Evolutionary conservation across 2,329 filamentous ascomycete genomes (phyloP).

Genomic region (Trichoderma pleuroti): DNA sequence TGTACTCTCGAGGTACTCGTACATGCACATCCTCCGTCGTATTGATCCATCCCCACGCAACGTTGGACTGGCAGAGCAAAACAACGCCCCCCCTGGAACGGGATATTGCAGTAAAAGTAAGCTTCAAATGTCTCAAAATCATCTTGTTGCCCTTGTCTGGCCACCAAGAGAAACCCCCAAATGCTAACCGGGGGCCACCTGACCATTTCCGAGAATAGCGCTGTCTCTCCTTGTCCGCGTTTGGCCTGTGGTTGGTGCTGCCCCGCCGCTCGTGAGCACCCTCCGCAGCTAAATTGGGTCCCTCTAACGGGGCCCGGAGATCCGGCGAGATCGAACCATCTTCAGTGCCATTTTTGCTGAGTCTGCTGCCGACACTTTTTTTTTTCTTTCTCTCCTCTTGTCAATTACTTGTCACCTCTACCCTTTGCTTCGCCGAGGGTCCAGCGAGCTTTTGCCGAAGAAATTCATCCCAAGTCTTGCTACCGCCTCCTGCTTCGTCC

Average conservation of each 20-base stretch:
- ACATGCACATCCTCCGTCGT: not conserved
- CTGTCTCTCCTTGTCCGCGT: not conserved
- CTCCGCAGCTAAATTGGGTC: constrained; percentile 13
- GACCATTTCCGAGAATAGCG: constrained; percentile 14
- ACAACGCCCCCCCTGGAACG: not conserved
- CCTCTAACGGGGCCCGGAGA: constrained; percentile 13
- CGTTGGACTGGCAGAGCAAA: too few species aligned
- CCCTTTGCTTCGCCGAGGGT: constrained; percentile 1
- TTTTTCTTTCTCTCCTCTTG: not conserved
- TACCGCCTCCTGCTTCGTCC: not conserved
- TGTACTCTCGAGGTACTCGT: not conserved
- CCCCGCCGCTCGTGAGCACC: constrained; percentile 13
- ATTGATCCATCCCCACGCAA: not conserved
- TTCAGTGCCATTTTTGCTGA: constrained; percentile 17
- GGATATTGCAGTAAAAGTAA: constrained; percentile 12
- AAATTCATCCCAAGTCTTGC: not conserved
- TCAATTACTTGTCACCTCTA: not conserved
- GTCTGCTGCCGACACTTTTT: not conserved
- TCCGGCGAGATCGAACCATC: constrained; percentile 18
- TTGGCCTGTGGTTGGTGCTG: constrained; percentile 2
- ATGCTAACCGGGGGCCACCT: constrained; percentile 3
- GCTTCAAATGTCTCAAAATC: constrained; percentile 19
- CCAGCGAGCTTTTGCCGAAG: constrained; percentile 11
- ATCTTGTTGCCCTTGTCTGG: not conserved
- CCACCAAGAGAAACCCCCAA: not conserved